Conservation (phyloP, 2,329 filamentous ascomycete species). For the Corniculantispora saksenae region DNA sequence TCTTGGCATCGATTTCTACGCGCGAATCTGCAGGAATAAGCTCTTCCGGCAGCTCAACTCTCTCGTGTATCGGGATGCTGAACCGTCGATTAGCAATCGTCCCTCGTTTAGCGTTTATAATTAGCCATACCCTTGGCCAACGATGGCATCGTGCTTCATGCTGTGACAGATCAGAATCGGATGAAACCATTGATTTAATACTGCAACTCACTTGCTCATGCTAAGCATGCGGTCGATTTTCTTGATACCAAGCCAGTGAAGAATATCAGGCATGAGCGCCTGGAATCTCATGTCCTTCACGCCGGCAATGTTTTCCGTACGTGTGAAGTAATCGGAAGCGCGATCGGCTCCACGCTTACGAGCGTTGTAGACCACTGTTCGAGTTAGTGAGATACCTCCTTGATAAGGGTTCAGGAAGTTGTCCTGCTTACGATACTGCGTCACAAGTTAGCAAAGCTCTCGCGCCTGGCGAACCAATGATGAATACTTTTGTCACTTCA, state of each 20-base stretch:
- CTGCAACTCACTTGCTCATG: slow-evolving; percentile 81
- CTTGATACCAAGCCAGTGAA: slow-evolving; percentile 97
- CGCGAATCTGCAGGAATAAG: slow-evolving; percentile 92
- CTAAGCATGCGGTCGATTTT: slow-evolving; percentile 98
- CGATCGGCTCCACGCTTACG: slow-evolving; percentile 76
- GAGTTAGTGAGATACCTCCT: neutral
- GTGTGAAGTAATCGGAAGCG: slow-evolving; percentile 91
- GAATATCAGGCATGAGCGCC: slow-evolving; percentile 94
- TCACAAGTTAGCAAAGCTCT: slow-evolving; percentile 33
- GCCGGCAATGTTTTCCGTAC: slow-evolving; percentile 97
- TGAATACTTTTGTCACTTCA: slow-evolving; percentile 87
- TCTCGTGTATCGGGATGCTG: slow-evolving; percentile 82
- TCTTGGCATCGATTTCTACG: slow-evolving; percentile 99
- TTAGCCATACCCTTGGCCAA: slow-evolving; percentile 67
- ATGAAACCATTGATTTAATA: neutral
- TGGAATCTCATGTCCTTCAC: slow-evolving; percentile 98
- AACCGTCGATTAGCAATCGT: slow-evolving; percentile 27
- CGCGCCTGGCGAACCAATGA: neutral
- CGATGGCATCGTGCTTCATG: slow-evolving; percentile 90
- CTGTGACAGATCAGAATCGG: slow-evolving; percentile 40
- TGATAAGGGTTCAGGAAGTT: neutral
- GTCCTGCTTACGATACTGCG: slow-evolving; percentile 6
- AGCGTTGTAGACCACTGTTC: slow-evolving; percentile 69
- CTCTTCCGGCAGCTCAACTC: slow-evolving; percentile 88
- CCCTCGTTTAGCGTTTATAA: slow-evolving; percentile 10